Conservation (phyloP, 2,329 filamentous ascomycete species). For the Pestalotiopsis sp. region DNA sequence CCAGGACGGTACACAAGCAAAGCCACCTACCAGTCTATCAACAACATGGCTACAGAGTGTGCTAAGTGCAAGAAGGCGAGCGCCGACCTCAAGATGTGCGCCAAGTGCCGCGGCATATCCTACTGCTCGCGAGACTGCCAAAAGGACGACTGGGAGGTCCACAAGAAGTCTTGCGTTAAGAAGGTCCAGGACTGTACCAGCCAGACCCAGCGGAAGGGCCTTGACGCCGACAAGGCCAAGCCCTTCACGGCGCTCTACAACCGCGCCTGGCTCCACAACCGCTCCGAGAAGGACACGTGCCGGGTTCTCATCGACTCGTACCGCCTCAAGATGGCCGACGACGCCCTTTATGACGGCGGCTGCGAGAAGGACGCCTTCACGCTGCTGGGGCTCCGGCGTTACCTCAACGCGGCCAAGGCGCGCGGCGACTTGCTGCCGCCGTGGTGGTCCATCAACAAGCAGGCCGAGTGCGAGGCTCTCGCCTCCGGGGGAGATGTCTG, state of each 20-base stretch:
- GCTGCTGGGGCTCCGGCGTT: conserved; percentile 37
- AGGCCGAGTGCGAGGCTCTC: conserved; percentile 37
- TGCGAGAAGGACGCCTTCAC: conserved; percentile 26
- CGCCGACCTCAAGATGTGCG: conserved; percentile 20
- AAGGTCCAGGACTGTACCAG: neutral
- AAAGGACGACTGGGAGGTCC: conserved; percentile 22
- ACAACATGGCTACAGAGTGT: conserved; percentile 7
- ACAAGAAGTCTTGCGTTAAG: conserved; percentile 22
- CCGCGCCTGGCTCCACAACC: conserved; percentile 45
- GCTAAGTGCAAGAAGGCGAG: conserved; percentile 20
- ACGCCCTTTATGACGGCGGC: conserved; percentile 29
- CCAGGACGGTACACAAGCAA: neutral
- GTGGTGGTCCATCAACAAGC: conserved; percentile 47
- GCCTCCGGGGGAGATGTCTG: conserved; percentile 33
- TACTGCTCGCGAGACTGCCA: conserved; percentile 25
- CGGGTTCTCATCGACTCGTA: conserved; percentile 50
- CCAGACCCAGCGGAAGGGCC: conserved; percentile 22
- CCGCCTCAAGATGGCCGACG: conserved; percentile 46
- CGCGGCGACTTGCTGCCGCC: conserved; percentile 38
- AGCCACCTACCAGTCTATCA: neutral
- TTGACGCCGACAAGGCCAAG: conserved; percentile 30
- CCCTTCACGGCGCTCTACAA: conserved; percentile 44
- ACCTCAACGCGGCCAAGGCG: conserved; percentile 33
- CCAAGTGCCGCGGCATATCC: conserved; percentile 19
- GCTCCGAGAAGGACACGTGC: conserved; percentile 46